Evolutionary conservation across 2,329 filamentous ascomycete species (phyloP).

Genomic region (Pochonia chlamydosporia): DNA sequence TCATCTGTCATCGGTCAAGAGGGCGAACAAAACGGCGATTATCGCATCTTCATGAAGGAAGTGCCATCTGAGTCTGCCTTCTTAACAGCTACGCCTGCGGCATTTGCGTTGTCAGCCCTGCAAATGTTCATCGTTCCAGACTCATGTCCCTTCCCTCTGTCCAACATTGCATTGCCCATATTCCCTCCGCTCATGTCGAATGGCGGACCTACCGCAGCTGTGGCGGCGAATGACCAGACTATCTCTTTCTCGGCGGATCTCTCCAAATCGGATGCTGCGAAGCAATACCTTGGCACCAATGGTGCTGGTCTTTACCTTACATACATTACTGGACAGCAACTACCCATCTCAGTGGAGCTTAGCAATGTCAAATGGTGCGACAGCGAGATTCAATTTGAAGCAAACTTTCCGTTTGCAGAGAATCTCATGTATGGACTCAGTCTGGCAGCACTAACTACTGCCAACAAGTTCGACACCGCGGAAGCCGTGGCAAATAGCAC

Average conservation of each 20-base stretch:
- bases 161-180: constrained; percentile 47
- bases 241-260: constrained; percentile 46
- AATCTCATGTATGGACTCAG: too few species aligned
- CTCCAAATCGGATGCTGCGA: constrained; percentile 15
- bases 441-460: too few species aligned
- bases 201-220: constrained; percentile 22
- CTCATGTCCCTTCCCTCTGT: constrained; percentile 50
- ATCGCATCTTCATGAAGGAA: constrained; percentile 50
- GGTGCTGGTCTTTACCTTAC: too few species aligned
- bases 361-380: too few species aligned
- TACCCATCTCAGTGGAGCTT: too few species aligned
- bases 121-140: constrained; percentile 54
- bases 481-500: too few species aligned
- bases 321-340: too few species aligned
- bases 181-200: constrained; percentile 42
- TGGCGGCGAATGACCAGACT: constrained; percentile 39
- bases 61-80: constrained; percentile 60
- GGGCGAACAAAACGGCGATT: constrained; percentile 68
- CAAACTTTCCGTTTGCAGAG: too few species aligned
- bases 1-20: constrained; percentile 64
- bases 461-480: too few species aligned
- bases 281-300: constrained; percentile 20
- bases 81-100: constrained; percentile 54
- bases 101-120: constrained; percentile 61
- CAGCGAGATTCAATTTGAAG: too few species aligned